Base-by-base conservation (phyloP, 2,329 filamentous ascomycete genomes). In the Fusarium longipes region DNA sequence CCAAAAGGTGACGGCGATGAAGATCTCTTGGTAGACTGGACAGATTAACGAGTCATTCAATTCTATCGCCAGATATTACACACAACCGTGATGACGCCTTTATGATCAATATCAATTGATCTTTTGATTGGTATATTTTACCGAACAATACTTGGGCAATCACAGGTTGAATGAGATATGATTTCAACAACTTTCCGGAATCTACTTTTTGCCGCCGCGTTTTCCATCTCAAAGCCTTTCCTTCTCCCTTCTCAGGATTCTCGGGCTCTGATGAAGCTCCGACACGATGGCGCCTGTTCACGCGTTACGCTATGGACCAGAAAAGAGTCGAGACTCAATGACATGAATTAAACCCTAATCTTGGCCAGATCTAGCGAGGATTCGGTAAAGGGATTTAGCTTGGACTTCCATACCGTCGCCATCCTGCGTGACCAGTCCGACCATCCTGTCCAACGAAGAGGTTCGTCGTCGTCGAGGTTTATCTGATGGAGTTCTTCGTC, bases 181-280 rank as follows among this genome's bases (percentile, higher is more conserved):
- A 35, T 7, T 17, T n/a, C 36, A 43, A 42, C 18, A 22, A 17
- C 20, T 35, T 5, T 2, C 64, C 65, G 65, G 65, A 53, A n/a
- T 29, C 64, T 68, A 68, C 30, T 68, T 67, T 40, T 39, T 48
- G n/a, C n/a, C 11, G 17, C 60, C 65, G 65, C 9, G 6, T 8
- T 7, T 3, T 49, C 9, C 0, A 3, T 32, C 9, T 5, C 11
- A 35, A 22, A 15, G 7, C 6, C 35, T 51, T 3, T 15, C 7
- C 9, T 22, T 10, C 24, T 35, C 1, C 4, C 51, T 25, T 35
- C 32, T 11, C 17, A 14, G 32, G 20, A 17, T n/a, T 15, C 10
- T 68, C 65, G 65, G 65, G 27, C 2, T 8, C 25, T 68, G 44
- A 68, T 57, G 11, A 62, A 65, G 45, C 43, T 43, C 65, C 65